Evolutionary conservation across 1,284 basidiomycete species (phyloP).

Genomic region (Pyrrhoderma lamaoense): DNA sequence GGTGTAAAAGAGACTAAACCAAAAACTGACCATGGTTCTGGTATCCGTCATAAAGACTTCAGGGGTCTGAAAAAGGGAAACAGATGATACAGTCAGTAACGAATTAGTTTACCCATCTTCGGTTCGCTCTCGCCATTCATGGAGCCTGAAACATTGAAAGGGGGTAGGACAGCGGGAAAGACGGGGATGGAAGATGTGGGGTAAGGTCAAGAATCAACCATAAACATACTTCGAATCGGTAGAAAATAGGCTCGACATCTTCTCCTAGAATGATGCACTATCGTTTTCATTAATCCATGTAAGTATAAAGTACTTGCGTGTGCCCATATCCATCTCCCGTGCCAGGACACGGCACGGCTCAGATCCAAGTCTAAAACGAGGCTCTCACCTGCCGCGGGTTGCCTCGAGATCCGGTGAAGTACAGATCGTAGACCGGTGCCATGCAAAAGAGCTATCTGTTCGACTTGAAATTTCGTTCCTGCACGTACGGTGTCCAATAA

Average conservation of each 20-base stretch:
- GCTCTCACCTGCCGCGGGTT: constrained; percentile 43
- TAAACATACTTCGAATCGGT: constrained; percentile 42
- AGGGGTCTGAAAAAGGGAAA: constrained; percentile 30
- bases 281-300: constrained; percentile 9
- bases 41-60: constrained; percentile 27
- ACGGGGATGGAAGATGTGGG: not conserved
- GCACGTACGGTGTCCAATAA: not conserved
- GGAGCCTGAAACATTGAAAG: too few relatives aligned
- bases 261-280: constrained; percentile 58
- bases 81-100: too few relatives aligned
- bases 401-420: constrained; percentile 57
- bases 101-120: too few relatives aligned
- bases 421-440: constrained; percentile 38
- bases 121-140: too few relatives aligned
- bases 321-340: constrained; percentile 1
- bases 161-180: not conserved
- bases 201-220: too few relatives aligned
- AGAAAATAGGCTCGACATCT: constrained; percentile 50
- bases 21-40: constrained; percentile 44
- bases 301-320: not conserved
- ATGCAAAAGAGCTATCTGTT: constrained; percentile 5
- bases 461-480: not conserved
- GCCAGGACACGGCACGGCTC: not conserved
- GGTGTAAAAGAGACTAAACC: too few relatives aligned
- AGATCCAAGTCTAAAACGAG: not conserved